Evolutionary conservation across 805 yeast genomes (phyloP), one percentile per base, ranked within the genome.

Genomic region (Wickerhamiella spandovensis): DNA sequence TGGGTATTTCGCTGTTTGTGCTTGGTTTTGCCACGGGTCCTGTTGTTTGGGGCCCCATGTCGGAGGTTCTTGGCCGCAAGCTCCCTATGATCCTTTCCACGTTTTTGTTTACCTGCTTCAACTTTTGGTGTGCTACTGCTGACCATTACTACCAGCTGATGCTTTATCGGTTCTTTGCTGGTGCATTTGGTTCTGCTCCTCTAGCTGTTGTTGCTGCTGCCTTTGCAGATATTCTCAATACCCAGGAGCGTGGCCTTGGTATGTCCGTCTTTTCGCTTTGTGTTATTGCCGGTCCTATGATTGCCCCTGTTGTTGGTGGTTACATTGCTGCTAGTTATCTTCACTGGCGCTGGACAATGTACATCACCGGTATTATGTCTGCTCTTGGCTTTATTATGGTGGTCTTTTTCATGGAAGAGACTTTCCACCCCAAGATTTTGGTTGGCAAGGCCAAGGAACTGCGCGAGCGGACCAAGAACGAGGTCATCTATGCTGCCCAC

Each of bases 11-110:
- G 0, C 71, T 88, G 23, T 89, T 78, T 59, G 96, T 89, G n/a
- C 65, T 87, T 42, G 97, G 97, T 10, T 90, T 88, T 67, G 97
- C 96, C 1, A 75, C 86, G 0, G 96, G 97, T 18, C 97, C 97
- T 3, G 71, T 89, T 47, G 60, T 86, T 37, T 89, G 92, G 87
- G 96, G 92, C 23, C 95, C 95, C 4, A 63, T 84, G 37, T 81
- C 90, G n/a, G 95, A 84, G 64, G 60, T 82, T 37, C 81, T 73
- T 56, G 92, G 94, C 25, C 76, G 95, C 65, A 76, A 76, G 63
- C 65, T 74, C 17, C 79, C 84, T 15, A 59, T 84, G 49, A 55
- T 82, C 2, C 54, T 78, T 2, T 76, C 88, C 5, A 64, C 74
- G 3, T 68, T 84, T 42, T 76, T 82, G 1, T 75, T 76, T 61